These are phyloP conservation scores for Spathaspora girioi DNA, from an alignment of 805 yeast species.

Conservation along the genomic window DNA sequence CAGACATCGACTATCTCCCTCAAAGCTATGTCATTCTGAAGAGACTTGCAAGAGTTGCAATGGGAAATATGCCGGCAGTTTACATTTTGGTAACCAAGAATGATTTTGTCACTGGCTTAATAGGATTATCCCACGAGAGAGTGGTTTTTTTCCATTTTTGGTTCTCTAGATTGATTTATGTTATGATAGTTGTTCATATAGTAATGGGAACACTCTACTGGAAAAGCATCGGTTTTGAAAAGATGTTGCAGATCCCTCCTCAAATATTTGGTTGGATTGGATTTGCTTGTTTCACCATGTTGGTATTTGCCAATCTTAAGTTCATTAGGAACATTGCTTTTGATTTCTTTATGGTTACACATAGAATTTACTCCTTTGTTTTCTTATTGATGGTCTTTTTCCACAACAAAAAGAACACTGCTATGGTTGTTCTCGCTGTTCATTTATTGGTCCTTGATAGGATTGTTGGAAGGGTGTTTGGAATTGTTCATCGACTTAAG, in stretches of 20 bases:
- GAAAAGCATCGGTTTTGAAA: constrained; percentile 32
- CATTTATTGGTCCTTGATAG: constrained; percentile 42
- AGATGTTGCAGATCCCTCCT: constrained; percentile 46
- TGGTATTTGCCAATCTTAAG: constrained; percentile 33
- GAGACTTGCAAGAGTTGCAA: constrained; percentile 36
- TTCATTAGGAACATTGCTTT: constrained; percentile 36
- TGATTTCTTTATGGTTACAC: constrained; percentile 43
- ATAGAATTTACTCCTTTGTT: constrained; percentile 36
- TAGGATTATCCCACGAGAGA: constrained; percentile 42
- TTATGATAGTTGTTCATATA: constrained; percentile 33
- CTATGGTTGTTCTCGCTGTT: constrained; percentile 36
- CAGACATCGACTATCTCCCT: constrained; percentile 38
- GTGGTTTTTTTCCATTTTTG: constrained; percentile 39
- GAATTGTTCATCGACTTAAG: constrained; percentile 26
- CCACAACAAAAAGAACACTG: constrained; percentile 35
- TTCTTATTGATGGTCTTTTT: constrained; percentile 41
- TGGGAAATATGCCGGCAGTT: constrained; percentile 37
- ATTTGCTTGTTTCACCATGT: constrained; percentile 30
- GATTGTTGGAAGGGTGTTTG: constrained; percentile 24
- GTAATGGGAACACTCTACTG: constrained; percentile 34
- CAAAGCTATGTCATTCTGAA: constrained; percentile 38
- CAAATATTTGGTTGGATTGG: constrained; percentile 50
- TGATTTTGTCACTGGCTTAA: constrained; percentile 32
- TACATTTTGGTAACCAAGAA: constrained; percentile 36
- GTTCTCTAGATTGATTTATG: constrained; percentile 40